Base-by-base conservation (phyloP, 2,329 filamentous ascomycete genomes). In the Fonsecaea monophora region DNA sequence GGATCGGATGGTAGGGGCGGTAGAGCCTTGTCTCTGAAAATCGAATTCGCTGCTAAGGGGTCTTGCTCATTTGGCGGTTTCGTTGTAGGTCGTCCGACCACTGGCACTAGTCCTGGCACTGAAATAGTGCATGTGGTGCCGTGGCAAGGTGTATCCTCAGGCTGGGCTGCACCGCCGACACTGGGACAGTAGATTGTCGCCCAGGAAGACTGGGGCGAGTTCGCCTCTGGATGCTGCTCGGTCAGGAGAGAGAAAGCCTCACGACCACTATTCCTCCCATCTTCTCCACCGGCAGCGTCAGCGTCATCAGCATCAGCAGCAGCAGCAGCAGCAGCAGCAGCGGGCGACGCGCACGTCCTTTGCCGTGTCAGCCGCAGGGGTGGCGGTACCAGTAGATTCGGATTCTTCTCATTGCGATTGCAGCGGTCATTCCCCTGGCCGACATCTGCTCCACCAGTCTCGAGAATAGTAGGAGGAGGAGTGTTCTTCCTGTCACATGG, bases 191-290 rank as follows among this genome's bases (percentile, higher is more conserved):
- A 50, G 45, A 50, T 50, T 9, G 45, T 50, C 2, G 45, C 21
- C 45, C 45, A 50, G n/a, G 45, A 50, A 9, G 45, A 50, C 10
- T 50, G 56, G 18, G 42, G 56, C 3, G 37, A 37, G 42, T 59
- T 59, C 35, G 56, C 18, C 4, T 59, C 37, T 1, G 25, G 35
- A 4, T 42, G 7, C 21, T 30, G 32, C 6, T 38, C 35, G 21
- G 12, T 21, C 35, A 21, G 15, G 9, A 50, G 8, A 50, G 2
- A 50, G 9, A 62, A 8, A 32, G 8, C 18, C 18, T 6, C 18
- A 50, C 18, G 4, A 2, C 25, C 25, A 25, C 25, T 2, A 25
- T 25, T 25, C 25, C 25, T 25, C 25, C 25, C 25, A 25, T 25
- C 25, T 25, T 25, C 21, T 21, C 21, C 25, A 25, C 2, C 25